Conservation (phyloP, 1,139 yeast species). For the Candida mesenterica region DNA sequence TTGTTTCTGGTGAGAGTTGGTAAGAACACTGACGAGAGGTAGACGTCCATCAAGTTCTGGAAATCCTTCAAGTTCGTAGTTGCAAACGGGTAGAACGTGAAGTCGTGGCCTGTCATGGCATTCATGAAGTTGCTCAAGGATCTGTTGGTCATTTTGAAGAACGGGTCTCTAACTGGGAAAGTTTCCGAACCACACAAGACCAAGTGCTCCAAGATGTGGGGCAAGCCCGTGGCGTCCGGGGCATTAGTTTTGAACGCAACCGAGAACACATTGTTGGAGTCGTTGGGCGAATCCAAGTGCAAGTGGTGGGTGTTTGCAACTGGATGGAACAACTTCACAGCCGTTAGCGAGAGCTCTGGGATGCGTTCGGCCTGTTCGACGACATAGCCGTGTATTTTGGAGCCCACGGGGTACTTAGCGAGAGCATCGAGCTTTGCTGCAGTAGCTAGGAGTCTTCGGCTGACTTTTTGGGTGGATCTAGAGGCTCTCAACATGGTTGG, state of each 20-base stretch:
- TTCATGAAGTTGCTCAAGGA: slow-evolving; percentile 91
- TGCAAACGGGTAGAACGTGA: slow-evolving; percentile 93
- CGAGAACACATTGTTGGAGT: slow-evolving; percentile 82
- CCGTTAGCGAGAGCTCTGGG: slow-evolving; percentile 81
- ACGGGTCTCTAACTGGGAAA: slow-evolving; percentile 94
- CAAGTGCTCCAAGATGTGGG: slow-evolving; percentile 94
- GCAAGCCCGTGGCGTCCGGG: slow-evolving; percentile 90
- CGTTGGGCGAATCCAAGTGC: slow-evolving; percentile 75
- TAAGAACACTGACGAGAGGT: slow-evolving; percentile 80
- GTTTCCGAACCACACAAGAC: slow-evolving; percentile 89
- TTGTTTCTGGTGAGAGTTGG: slow-evolving; percentile 80
- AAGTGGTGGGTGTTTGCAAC: slow-evolving; percentile 77
- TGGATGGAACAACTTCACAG: slow-evolving; percentile 67
- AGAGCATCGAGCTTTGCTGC: slow-evolving; percentile 9
- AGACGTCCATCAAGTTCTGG: slow-evolving; percentile 81
- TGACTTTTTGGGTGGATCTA: background rate
- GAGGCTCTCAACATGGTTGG: slow-evolving; percentile 8
- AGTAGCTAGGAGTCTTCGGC: slow-evolving; percentile 10
- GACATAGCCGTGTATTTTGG: slow-evolving; percentile 59
- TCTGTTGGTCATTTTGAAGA: slow-evolving; percentile 93
- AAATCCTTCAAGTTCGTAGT: slow-evolving; percentile 86
- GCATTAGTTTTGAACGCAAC: slow-evolving; percentile 93
- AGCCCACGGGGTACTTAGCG: slow-evolving; percentile 61
- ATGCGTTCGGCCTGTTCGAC: slow-evolving; percentile 63
- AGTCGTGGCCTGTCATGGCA: slow-evolving; percentile 98